Percentiles rank a stretch among this genome's conserved stretches.
These are phyloP conservation scores for Kernera saxatilis DNA, from an alignment of 345 rosid genomes.

Conservation along the genomic window DNA sequence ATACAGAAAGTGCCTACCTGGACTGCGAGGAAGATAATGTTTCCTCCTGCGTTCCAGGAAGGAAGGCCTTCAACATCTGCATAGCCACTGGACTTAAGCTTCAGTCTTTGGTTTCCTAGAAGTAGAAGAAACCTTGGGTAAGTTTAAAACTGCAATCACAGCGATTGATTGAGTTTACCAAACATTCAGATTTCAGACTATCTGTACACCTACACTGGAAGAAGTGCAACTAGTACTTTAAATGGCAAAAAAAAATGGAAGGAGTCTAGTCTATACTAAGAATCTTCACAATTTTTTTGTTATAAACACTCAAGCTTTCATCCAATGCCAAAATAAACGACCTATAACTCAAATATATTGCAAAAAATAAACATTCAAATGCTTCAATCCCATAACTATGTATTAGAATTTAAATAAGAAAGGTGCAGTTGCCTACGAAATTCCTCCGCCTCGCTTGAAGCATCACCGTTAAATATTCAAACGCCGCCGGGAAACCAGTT, in stretches of 20 bases:
- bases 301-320: neutral
- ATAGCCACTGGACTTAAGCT: neutral
- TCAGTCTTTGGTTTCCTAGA: conserved; percentile 2
- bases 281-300: neutral
- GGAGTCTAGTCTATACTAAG: neutral
- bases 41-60: conserved; percentile 39
- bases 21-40: conserved; percentile 28
- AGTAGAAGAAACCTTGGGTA: neutral
- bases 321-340: neutral
- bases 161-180: neutral
- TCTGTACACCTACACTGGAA: neutral
- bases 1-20: conserved; percentile 34
- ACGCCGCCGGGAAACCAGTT: conserved; percentile 3
- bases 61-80: conserved; percentile 61
- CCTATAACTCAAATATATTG: neutral
- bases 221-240: neutral
- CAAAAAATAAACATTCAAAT: neutral
- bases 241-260: neutral
- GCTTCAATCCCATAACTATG: neutral
- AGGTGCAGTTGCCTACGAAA: conserved; percentile 36
- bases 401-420: neutral
- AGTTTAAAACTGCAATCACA: conserved; percentile 17
- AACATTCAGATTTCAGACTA: neutral
- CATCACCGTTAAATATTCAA: conserved; percentile 6
- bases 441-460: conserved; percentile 21